phyloP scores from a whole-genome alignment of 176 grass and related monocot genomes.

The Calamus simplicifolius region DNA sequence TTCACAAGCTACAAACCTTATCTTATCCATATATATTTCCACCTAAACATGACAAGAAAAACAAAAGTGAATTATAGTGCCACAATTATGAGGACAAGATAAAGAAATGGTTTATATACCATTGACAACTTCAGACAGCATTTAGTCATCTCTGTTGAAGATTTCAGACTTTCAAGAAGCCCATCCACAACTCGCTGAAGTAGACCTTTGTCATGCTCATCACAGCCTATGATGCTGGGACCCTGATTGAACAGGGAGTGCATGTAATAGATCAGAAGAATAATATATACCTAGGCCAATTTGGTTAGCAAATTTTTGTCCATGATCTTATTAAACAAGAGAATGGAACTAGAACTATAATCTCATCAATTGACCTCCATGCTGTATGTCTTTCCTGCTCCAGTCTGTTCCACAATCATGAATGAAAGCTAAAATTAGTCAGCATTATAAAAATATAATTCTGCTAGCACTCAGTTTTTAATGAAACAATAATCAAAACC shows the following conservation, averaged over 20 bases:
- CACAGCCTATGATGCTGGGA: constrained; percentile 64
- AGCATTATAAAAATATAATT: not conserved
- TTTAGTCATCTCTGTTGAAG: constrained; percentile 25
- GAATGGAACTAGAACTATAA: too few relatives aligned
- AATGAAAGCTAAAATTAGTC: too few relatives aligned
- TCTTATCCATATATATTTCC: constrained; percentile 89
- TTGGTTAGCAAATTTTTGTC: too few relatives aligned
- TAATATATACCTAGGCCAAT: too few relatives aligned
- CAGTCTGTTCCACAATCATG: constrained; percentile 34
- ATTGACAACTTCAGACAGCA: constrained; percentile 67
- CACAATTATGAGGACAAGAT: constrained; percentile 1
- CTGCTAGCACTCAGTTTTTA: not conserved
- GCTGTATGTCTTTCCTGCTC: constrained; percentile 81
- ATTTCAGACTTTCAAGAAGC: constrained; percentile 54
- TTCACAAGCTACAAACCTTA: constrained; percentile 44
- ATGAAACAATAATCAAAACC: too few relatives aligned
- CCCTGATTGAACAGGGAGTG: constrained; percentile 24
- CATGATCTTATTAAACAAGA: too few relatives aligned
- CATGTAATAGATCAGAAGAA: too few relatives aligned
- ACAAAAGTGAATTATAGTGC: constrained; percentile 12
- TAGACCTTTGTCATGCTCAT: constrained; percentile 56
- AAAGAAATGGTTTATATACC: constrained; percentile 30
- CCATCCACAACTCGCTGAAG: constrained; percentile 53
- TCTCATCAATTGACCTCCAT: constrained; percentile 55
- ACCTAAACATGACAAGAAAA: constrained; percentile 37